phyloP scores from a whole-genome alignment of 495 filamentous ascomycete species.

The Chlorociboria aeruginascens region DNA sequence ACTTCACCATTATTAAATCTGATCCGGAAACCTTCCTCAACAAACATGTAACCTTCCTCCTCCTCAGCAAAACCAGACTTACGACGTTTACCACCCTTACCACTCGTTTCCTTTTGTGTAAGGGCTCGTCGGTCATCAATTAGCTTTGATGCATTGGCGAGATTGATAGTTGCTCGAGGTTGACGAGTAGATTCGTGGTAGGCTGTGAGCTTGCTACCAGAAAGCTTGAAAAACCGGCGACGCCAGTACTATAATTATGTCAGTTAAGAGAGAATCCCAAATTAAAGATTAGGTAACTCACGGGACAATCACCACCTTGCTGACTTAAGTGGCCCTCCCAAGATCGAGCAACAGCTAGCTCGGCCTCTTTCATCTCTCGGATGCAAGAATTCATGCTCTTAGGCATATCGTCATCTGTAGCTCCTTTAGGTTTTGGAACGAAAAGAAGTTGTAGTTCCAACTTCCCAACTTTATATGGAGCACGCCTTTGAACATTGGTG shows the following conservation, averaged over 20 bases:
- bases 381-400: slow-evolving; percentile 97
- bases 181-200: slow-evolving; percentile 94
- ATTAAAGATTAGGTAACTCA: slow-evolving; percentile 41
- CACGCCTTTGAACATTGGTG: slow-evolving; percentile 47
- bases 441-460: slow-evolving; percentile 86
- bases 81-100: slow-evolving; percentile 63
- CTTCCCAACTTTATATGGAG: slow-evolving; percentile 91
- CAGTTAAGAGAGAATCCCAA: slow-evolving; percentile 16
- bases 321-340: slow-evolving; percentile 89
- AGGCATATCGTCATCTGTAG: slow-evolving; percentile 91
- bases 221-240: slow-evolving; percentile 90
- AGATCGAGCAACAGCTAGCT: slow-evolving; percentile 54
- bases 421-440: slow-evolving; percentile 80
- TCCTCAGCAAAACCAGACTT: slow-evolving; percentile 96
- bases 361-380: slow-evolving; percentile 80
- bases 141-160: slow-evolving; percentile 83
- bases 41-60: slow-evolving; percentile 99
- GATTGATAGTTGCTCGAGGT: slow-evolving; percentile 90
- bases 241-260: slow-evolving; percentile 70
- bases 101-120: slow-evolving; percentile 63
- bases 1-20: slow-evolving; percentile 95
- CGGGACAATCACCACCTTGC: slow-evolving; percentile 93
- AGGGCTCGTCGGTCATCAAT: slow-evolving; percentile 87
- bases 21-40: slow-evolving; percentile 97
- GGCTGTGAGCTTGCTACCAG: slow-evolving; percentile 82